Evolutionary conservation across 2,329 filamentous ascomycete genomes (phyloP).

Genomic region (Verticillium isaacii): DNA sequence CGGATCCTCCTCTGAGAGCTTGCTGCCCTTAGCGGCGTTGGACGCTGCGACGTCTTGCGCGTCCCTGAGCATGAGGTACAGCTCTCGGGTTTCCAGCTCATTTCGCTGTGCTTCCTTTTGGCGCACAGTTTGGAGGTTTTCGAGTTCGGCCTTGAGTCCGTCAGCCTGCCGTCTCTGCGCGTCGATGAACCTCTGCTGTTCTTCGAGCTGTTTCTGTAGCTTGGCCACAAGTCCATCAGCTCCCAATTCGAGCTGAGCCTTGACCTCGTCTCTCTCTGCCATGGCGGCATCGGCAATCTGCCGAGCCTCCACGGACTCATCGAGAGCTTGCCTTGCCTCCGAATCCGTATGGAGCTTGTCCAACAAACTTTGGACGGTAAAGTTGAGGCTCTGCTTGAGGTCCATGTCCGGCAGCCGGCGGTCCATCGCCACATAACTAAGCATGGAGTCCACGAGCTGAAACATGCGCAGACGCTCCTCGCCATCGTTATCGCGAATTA

Average conservation of each 20-base stretch:
- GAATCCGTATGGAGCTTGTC: conserved; percentile 97
- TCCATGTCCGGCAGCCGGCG: conserved; percentile 93
- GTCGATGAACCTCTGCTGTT: conserved; percentile 86
- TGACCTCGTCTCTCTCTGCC: conserved; percentile 94
- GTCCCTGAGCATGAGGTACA: conserved; percentile 97
- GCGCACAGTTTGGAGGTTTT: conserved; percentile 77
- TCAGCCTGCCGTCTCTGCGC: conserved; percentile 83
- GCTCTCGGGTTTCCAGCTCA: conserved; percentile 89
- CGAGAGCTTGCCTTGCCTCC: conserved; percentile 84
- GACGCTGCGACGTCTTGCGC: conserved; percentile 94
- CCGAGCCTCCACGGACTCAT: conserved; percentile 84
- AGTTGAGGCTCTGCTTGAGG: conserved; percentile 94
- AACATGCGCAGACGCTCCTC: conserved; percentile 94
- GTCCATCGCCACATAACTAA: conserved; percentile 99
- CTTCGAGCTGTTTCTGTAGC: conserved; percentile 88
- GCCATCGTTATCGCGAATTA: conserved; percentile 86
- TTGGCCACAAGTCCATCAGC: conserved; percentile 92
- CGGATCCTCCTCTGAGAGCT: conserved; percentile 60
- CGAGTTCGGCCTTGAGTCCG: conserved; percentile 81
- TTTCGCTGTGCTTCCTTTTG: conserved; percentile 91
- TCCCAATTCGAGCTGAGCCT: conserved; percentile 79
- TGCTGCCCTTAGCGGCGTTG: conserved; percentile 59
- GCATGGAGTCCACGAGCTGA: conserved; percentile 96
- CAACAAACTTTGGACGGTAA: conserved; percentile 90
- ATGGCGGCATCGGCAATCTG: conserved; percentile 95